These are phyloP conservation scores for Amaranthus palmeri DNA, from an alignment of 148 eudicot species.

Conservation along the genomic window DNA sequence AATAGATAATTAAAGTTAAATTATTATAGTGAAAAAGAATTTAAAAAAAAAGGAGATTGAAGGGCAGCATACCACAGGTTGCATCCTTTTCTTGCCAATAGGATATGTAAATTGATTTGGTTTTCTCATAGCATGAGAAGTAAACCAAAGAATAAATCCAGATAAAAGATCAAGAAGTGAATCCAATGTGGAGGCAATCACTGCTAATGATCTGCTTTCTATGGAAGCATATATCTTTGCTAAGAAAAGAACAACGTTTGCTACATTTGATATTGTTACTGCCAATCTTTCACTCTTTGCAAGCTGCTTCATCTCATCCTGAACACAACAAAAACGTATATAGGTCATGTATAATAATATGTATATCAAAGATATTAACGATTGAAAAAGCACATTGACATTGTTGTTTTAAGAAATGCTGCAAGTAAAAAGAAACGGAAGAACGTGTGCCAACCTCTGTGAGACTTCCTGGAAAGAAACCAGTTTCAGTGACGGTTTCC, in stretches of 20 bases:
- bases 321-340: not conserved
- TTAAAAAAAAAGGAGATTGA: not conserved
- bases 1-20: no score
- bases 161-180: constrained; percentile 53
- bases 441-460: constrained; percentile 24
- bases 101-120: constrained; percentile 48
- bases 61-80: constrained; percentile 46
- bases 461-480: constrained; percentile 34
- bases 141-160: constrained; percentile 57
- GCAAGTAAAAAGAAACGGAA: not conserved
- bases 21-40: not conserved
- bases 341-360: not conserved
- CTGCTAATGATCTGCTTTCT: constrained; percentile 51
- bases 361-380: not conserved
- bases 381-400: not conserved
- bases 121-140: constrained; percentile 46
- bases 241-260: constrained; percentile 40
- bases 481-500: constrained; percentile 38
- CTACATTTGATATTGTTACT: constrained; percentile 36
- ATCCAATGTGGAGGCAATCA: constrained; percentile 55
- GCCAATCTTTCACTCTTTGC: constrained; percentile 43
- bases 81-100: constrained; percentile 55
- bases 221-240: constrained; percentile 50
- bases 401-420: not conserved
- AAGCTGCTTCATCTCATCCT: constrained; percentile 45